These are phyloP conservation scores for Colletotrichum scovillei DNA, from an alignment of 2,329 filamentous ascomycete species.

Conservation along the genomic window DNA sequence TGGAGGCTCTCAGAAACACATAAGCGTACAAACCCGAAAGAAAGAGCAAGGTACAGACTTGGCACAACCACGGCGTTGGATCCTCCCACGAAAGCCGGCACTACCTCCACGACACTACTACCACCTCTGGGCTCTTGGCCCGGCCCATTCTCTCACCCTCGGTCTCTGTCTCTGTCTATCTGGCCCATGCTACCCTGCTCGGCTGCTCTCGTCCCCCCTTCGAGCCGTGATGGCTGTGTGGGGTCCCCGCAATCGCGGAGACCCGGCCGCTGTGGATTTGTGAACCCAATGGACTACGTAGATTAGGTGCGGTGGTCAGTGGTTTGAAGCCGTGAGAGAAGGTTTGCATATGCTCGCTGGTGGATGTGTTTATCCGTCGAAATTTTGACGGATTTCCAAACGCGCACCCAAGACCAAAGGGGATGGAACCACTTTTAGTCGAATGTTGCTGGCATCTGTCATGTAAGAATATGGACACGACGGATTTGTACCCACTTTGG, in stretches of 20 bases:
- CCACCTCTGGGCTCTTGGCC: not conserved
- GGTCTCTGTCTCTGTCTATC: not conserved
- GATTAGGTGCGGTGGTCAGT: not conserved
- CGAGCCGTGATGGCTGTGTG: not conserved
- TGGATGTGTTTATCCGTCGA: conserved; percentile 23
- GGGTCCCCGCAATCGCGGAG: conserved; percentile 32
- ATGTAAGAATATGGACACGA: not conserved
- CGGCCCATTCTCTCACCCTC: not conserved
- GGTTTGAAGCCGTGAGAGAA: not conserved
- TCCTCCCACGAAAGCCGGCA: not conserved
- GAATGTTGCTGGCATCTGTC: conserved; percentile 4
- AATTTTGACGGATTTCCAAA: conserved; percentile 19
- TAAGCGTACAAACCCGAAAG: not conserved
- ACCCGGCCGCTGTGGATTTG: conserved; percentile 14
- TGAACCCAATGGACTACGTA: not conserved
- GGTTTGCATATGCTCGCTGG: not conserved
- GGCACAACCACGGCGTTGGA: not conserved
- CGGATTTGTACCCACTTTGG: conserved; percentile 26
- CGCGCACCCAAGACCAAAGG: not conserved
- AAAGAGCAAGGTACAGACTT: not conserved
- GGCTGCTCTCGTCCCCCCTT: not conserved
- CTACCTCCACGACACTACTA: not conserved
- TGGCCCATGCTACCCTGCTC: not conserved
- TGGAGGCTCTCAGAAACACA: not conserved
- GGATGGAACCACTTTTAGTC: conserved; percentile 13